Evolutionary conservation across 148 eudicot species (phyloP).

Genomic region (Rhododendron mucronatum): DNA sequence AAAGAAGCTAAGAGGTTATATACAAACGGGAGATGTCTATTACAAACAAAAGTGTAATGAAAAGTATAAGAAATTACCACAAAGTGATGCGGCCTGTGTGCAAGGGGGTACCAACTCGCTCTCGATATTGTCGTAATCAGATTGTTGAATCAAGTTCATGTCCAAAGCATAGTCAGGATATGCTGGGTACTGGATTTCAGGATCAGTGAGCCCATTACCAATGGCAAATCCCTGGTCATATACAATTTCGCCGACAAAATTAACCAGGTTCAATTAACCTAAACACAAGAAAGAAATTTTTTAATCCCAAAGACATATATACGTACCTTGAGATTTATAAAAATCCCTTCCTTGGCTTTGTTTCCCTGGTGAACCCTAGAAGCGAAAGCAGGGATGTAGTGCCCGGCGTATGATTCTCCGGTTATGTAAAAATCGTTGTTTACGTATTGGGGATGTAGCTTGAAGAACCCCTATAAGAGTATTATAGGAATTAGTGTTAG

Average conservation of each 20-base stretch:
- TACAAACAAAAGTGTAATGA: too few relatives aligned
- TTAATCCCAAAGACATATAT: background rate
- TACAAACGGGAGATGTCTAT: background rate
- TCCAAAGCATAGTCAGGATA: constrained; percentile 70
- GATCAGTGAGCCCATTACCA: constrained; percentile 81
- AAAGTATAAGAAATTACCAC: constrained; percentile 38
- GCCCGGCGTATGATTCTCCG: constrained; percentile 96
- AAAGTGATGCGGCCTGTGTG: constrained; percentile 52
- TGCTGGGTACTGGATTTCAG: constrained; percentile 66
- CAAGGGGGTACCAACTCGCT: constrained; percentile 44
- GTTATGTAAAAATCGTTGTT: constrained; percentile 84
- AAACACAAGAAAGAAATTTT: too few relatives aligned
- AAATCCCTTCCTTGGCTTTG: constrained; percentile 65
- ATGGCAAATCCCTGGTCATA: constrained; percentile 69
- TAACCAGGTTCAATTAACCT: too few relatives aligned
- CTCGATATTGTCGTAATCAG: constrained; percentile 35
- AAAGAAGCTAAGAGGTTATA: background rate
- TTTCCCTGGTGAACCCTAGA: constrained; percentile 73
- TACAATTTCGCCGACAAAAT: background rate
- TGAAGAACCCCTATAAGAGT: constrained; percentile 59
- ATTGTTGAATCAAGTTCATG: constrained; percentile 35
- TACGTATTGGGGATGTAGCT: constrained; percentile 62
- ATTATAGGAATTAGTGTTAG: background rate
- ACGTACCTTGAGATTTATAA: constrained; percentile 73
- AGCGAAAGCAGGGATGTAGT: constrained; percentile 93